Percentiles rank a stretch among this genome's conserved stretches.
Evolutionary conservation across 2,329 filamentous ascomycete genomes (phyloP).

Genomic region (Bertia moriformis): DNA sequence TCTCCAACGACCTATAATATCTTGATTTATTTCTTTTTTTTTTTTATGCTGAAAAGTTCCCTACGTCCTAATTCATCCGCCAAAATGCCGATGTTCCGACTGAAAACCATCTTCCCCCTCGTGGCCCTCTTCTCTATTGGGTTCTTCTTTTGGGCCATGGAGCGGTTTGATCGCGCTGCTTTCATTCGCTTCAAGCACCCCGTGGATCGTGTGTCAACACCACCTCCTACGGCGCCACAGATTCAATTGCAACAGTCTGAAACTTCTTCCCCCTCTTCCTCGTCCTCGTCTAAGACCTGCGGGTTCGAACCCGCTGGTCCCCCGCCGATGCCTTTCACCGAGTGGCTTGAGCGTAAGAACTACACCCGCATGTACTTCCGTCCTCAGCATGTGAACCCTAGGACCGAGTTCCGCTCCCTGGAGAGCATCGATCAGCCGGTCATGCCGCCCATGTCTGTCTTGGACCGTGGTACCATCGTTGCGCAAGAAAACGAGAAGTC

Average conservation of each 20-base stretch:
- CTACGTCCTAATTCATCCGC: constrained; percentile 6
- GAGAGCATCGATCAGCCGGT: constrained; percentile 20
- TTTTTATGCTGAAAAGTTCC: not conserved
- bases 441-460: constrained; percentile 17
- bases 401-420: constrained; percentile 19
- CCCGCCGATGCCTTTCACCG: constrained; percentile 18
- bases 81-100: constrained; percentile 21
- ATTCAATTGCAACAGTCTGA: constrained; percentile 17
- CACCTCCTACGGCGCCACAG: not conserved
- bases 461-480: constrained; percentile 21
- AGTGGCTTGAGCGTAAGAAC: constrained; percentile 25
- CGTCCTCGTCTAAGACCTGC: constrained; percentile 8
- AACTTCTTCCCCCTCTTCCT: constrained; percentile 9
- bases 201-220: constrained; percentile 11
- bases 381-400: constrained; percentile 16
- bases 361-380: constrained; percentile 24
- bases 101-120: constrained; percentile 20
- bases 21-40: not conserved
- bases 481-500: constrained; percentile 14
- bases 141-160: constrained; percentile 21
- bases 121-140: constrained; percentile 19
- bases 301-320: constrained; percentile 15
- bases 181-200: constrained; percentile 19
- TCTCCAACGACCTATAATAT: not conserved
- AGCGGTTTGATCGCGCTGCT: constrained; percentile 19